Percentiles rank a stretch among this genome's conserved stretches.
Conservation (phyloP, 768 basidiomycete species). For the Russula sp. region DNA sequence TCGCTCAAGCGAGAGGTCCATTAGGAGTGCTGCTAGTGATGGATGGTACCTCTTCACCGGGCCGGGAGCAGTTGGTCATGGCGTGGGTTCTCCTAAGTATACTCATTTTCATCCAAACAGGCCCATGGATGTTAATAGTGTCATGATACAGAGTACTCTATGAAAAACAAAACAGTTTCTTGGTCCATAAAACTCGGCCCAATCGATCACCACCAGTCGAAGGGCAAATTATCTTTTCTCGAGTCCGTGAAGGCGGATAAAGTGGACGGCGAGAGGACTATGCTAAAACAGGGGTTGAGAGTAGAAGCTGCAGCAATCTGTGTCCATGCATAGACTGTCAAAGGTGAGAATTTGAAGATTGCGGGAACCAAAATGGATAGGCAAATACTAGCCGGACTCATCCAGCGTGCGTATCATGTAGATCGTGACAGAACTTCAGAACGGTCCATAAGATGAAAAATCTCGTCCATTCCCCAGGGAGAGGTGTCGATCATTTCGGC, state of each 20-base stretch:
- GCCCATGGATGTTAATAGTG: neutral
- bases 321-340: conserved; percentile 8
- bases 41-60: neutral
- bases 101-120: neutral
- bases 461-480: neutral
- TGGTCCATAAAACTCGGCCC: conserved; percentile 4
- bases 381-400: neutral
- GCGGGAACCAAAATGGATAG: conserved; percentile 9
- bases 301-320: neutral
- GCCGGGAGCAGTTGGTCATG: too few species aligned
- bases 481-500: neutral
- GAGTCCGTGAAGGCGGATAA: neutral
- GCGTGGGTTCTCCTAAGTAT: neutral
- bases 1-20: conserved; percentile 61
- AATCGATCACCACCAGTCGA: conserved; percentile 1
- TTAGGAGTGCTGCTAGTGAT: conserved; percentile 24
- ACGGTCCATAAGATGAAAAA: conserved; percentile 2
- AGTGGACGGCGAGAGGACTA: neutral
- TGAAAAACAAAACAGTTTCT: neutral
- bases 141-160: conserved; percentile 14
- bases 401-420: conserved; percentile 16
- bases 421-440: conserved; percentile 5
- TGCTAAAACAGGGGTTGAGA: neutral
- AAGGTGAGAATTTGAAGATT: neutral
- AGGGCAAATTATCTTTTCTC: neutral